These are phyloP conservation scores for Anthoceros angustus DNA, from an alignment of 225 moss, liverwort and hornwort species.

Conservation along the genomic window DNA sequence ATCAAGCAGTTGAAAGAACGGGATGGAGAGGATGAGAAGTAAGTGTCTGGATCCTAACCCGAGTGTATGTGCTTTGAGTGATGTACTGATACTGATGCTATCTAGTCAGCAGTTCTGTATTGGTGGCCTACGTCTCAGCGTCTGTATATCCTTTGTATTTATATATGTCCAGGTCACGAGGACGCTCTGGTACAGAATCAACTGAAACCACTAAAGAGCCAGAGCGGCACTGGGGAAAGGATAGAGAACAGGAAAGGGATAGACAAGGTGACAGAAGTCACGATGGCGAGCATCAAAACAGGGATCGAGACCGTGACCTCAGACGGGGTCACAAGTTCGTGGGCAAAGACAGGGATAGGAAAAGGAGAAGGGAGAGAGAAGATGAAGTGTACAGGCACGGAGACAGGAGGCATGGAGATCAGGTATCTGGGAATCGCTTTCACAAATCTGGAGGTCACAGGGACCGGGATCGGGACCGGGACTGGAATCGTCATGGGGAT, in stretches of 20 bases:
- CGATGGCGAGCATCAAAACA: constrained; percentile 34
- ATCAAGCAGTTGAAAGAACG: constrained; percentile 42
- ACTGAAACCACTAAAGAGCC: background rate
- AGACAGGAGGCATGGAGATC: constrained; percentile 18
- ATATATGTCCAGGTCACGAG: background rate
- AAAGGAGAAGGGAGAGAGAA: constrained; percentile 39
- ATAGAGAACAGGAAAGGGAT: constrained; percentile 36
- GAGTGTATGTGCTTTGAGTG: background rate
- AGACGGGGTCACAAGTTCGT: constrained; percentile 9
- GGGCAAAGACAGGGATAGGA: constrained; percentile 5
- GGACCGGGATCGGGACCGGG: constrained; percentile 19
- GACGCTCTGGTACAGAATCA: background rate
- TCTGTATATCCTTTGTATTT: background rate
- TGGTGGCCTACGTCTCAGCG: background rate
- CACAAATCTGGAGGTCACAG: background rate
- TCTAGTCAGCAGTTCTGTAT: constrained; percentile 1
- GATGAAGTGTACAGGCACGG: constrained; percentile 47
- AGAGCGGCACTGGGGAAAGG: constrained; percentile 19
- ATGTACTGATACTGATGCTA: background rate
- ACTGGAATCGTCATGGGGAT: constrained; percentile 8
- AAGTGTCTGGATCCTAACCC: constrained; percentile 17
- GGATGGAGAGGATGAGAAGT: constrained; percentile 58
- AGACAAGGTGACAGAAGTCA: constrained; percentile 35
- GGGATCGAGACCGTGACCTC: constrained; percentile 30
- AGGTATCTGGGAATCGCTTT: background rate